Conservation (phyloP, 2,329 filamentous ascomycete species). For the Rachicladosporium sp. region DNA sequence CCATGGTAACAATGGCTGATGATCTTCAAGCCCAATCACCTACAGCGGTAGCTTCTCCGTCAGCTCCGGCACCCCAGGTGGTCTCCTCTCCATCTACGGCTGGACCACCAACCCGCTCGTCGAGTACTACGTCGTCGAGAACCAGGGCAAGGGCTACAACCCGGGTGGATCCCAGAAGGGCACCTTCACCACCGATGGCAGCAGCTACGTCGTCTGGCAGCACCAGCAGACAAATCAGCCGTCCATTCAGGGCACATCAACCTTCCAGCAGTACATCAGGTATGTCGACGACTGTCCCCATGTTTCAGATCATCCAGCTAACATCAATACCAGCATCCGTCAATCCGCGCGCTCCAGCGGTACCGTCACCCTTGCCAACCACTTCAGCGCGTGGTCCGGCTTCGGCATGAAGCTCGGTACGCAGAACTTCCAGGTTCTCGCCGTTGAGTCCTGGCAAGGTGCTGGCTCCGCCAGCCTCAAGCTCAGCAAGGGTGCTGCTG, state of each 20-base stretch:
- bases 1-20: neutral
- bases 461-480: conserved; percentile 26
- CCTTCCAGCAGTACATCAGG: conserved; percentile 29
- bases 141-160: conserved; percentile 17
- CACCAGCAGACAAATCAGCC: conserved; percentile 30
- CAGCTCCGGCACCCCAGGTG: conserved; percentile 29
- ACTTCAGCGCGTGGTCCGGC: conserved; percentile 15
- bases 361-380: conserved; percentile 15
- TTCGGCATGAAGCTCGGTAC: conserved; percentile 16
- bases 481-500: too few relatives aligned
- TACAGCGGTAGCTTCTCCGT: conserved; percentile 39
- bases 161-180: conserved; percentile 23
- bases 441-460: conserved; percentile 31
- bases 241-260: conserved; percentile 28
- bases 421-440: conserved; percentile 30
- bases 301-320: conserved; percentile 25
- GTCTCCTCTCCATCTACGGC: conserved; percentile 45
- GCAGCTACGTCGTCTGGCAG: conserved; percentile 41
- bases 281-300: too few relatives aligned
- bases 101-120: conserved; percentile 44
- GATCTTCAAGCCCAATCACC: conserved; percentile 33
- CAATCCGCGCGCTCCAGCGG: conserved; percentile 19
- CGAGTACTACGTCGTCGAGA: conserved; percentile 48
- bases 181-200: conserved; percentile 40
- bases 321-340: conserved; percentile 17